Percentiles rank a stretch among this genome's conserved stretches.
These are phyloP conservation scores for Eutrema salsugineum DNA, from an alignment of 441 rosid species.

Conservation along the genomic window DNA sequence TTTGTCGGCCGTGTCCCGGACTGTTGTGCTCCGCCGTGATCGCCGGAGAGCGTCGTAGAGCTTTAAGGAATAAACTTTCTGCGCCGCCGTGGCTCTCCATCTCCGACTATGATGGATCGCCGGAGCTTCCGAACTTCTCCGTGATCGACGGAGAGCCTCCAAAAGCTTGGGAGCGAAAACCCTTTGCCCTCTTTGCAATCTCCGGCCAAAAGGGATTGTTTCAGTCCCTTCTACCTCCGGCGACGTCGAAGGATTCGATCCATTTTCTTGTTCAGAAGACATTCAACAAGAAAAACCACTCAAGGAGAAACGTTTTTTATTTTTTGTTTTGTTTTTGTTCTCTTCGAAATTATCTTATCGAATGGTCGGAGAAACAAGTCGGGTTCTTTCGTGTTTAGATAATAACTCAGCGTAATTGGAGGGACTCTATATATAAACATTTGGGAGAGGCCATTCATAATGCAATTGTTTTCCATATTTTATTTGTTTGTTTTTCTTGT, in stretches of 20 bases:
- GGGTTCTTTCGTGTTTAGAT: constrained; percentile 7
- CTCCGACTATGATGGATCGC: constrained; percentile 14
- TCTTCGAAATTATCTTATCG: background rate
- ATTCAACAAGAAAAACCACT: constrained; percentile 6
- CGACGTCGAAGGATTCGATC: constrained; percentile 3
- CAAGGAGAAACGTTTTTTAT: background rate
- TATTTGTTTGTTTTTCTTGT: constrained; percentile 1
- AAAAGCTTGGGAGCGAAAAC: constrained; percentile 23
- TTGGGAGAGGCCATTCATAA: constrained; percentile 9
- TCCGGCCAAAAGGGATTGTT: constrained; percentile 4
- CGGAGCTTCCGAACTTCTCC: background rate
- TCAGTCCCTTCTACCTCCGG: constrained; percentile 7
- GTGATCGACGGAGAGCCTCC: constrained; percentile 24
- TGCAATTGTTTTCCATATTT: background rate
- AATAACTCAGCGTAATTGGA: constrained; percentile 5
- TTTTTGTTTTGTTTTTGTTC: background rate
- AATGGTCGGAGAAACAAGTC: background rate
- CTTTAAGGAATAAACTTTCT: constrained; percentile 70
- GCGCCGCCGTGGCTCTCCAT: constrained; percentile 70
- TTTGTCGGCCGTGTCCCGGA: constrained; percentile 79
- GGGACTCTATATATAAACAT: constrained; percentile 30
- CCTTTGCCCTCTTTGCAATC: constrained; percentile 16
- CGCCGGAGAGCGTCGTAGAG: constrained; percentile 68
- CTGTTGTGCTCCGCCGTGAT: constrained; percentile 37
- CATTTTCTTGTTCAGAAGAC: constrained; percentile 20